A percentile compares a stretch with the other conserved stretches of the same genome.
Evolutionary conservation across 179 eudicot species (phyloP).

Genomic region (Heliamphora pulchella): DNA sequence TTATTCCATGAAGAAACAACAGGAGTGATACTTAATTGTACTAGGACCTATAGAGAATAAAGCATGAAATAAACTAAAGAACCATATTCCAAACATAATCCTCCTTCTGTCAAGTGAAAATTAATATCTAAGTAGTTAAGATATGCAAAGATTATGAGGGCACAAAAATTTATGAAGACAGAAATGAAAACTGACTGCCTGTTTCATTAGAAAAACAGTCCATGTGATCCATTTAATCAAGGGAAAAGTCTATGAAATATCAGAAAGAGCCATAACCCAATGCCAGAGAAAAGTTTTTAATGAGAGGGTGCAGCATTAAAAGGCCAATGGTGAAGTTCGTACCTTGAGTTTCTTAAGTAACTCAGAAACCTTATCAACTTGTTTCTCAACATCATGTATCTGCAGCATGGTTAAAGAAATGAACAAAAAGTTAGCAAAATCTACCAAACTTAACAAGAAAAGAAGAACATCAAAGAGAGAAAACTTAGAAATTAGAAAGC

Average conservation of each 20-base stretch:
- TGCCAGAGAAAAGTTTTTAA: neutral
- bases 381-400: conserved; percentile 52
- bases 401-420: conserved; percentile 15
- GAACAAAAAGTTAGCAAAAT: neutral
- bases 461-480: neutral
- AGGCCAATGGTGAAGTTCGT: conserved; percentile 12
- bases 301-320: neutral
- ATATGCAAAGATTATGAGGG: neutral
- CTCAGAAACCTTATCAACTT: conserved; percentile 38
- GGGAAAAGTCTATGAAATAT: neutral
- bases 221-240: neutral
- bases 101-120: neutral
- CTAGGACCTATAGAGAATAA: neutral
- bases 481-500: neutral
- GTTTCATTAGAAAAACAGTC: neutral
- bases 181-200: neutral
- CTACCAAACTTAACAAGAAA: neutral
- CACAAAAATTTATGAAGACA: conserved; percentile 1
- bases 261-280: neutral
- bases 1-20: neutral
- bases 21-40: neutral
- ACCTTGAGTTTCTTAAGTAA: conserved; percentile 45
- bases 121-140: no score
- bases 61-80: neutral
- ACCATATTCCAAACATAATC: neutral